phyloP scores from a whole-genome alignment of 495 filamentous ascomycete species.

The Lasiosphaeriaceae sp. region DNA sequence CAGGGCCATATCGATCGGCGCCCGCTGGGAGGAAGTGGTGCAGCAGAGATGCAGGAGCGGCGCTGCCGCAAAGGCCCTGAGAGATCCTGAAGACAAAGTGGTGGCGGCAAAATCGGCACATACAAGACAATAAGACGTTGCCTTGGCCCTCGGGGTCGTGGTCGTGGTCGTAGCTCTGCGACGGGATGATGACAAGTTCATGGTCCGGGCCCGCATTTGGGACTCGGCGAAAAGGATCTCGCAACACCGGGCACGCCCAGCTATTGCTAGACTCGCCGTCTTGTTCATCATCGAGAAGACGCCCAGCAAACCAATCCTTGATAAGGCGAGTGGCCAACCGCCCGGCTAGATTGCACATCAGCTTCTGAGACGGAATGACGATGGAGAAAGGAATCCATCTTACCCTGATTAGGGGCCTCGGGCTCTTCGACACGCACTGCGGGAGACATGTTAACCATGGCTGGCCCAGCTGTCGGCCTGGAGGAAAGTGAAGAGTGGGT shows the following conservation, averaged over 20 bases:
- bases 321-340: constrained; percentile 22
- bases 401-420: background rate
- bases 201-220: constrained; percentile 11
- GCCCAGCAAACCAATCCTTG: constrained; percentile 21
- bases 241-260: constrained; percentile 15
- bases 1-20: background rate
- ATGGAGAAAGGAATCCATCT: background rate
- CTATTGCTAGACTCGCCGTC: background rate
- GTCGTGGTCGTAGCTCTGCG: constrained; percentile 17
- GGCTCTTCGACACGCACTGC: background rate
- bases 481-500: too few relatives aligned
- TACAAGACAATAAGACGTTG: constrained; percentile 17
- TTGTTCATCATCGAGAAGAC: background rate
- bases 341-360: constrained; percentile 11
- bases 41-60: background rate
- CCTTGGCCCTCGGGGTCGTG: constrained; percentile 11
- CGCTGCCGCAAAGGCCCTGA: background rate
- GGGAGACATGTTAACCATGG: background rate
- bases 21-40: constrained; percentile 25
- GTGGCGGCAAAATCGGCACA: constrained; percentile 31
- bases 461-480: too few relatives aligned
- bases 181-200: constrained; percentile 20
- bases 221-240: constrained; percentile 8
- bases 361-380: background rate
- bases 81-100: constrained; percentile 29